Conservation (phyloP, 148 eudicot genomes). For the Rhododendron griersonianum region DNA sequence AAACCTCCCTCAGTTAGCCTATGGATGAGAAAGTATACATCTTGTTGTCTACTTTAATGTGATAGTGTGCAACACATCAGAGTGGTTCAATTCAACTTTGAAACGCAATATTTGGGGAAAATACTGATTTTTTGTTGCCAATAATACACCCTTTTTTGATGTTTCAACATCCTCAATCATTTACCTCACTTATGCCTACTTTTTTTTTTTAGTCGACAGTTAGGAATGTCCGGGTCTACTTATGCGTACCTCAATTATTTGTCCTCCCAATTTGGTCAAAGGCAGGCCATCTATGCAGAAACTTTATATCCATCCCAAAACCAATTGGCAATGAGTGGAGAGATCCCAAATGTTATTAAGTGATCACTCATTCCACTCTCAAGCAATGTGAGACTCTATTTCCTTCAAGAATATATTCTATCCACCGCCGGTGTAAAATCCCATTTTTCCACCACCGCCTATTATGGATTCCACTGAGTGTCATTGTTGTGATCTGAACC, state of each 20-base stretch:
- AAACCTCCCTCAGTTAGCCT: constrained; percentile 12
- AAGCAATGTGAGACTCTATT: no score
- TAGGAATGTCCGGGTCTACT: neutral
- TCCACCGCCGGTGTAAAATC: no score
- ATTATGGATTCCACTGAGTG: no score
- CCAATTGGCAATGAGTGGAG: no score
- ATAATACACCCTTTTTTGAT: constrained; percentile 5
- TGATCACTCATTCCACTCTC: no score
- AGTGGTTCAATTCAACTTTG: constrained; percentile 8
- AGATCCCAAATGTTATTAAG: no score
- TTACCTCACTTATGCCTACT: neutral
- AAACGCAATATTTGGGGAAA: neutral
- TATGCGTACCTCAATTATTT: no score
- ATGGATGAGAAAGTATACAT: neutral
- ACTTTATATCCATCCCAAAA: no score
- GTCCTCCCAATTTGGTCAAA: neutral
- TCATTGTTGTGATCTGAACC: no score
- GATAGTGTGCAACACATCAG: constrained; percentile 5
- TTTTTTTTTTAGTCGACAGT: neutral
- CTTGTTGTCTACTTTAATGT: neutral
- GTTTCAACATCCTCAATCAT: constrained; percentile 4
- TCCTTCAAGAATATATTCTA: no score
- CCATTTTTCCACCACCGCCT: no score
- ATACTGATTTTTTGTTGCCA: neutral
- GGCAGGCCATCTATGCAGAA: no score